Evolutionary conservation across 257 asterid species (phyloP).

Genomic region (Solanum ossicruentum): DNA sequence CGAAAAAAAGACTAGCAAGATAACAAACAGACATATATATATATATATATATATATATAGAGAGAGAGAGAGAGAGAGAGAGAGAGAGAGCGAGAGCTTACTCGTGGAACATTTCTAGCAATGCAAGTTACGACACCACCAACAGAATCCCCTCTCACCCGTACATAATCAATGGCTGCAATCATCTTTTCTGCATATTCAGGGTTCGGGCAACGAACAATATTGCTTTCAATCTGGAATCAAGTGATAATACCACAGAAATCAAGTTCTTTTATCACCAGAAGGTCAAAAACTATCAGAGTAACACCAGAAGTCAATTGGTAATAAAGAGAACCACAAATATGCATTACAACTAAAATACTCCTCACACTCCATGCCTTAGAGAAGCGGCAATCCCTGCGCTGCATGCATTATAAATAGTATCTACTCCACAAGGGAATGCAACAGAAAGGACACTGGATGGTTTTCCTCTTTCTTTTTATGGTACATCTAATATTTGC

Average conservation of each 20-base stretch:
- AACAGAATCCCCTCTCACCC: conserved; percentile 90
- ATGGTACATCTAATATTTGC: not conserved
- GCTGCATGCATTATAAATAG: not conserved
- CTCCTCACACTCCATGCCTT: not conserved
- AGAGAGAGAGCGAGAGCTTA: conserved; percentile 12
- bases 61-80: too few species aligned
- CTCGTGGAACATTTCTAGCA: conserved; percentile 83
- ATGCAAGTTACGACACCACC: conserved; percentile 98
- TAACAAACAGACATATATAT: not conserved
- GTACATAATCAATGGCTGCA: conserved; percentile 85
- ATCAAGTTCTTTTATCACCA: not conserved
- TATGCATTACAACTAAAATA: not conserved
- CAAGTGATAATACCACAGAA: not conserved
- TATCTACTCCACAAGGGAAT: not conserved
- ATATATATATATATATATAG: too few species aligned
- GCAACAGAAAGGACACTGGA: not conserved
- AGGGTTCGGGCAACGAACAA: conserved; percentile 86
- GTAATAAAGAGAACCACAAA: not conserved
- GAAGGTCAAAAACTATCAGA: not conserved
- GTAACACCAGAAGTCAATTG: not conserved
- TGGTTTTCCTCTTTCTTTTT: not conserved
- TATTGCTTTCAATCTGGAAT: conserved; percentile 74
- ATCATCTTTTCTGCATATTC: conserved; percentile 98
- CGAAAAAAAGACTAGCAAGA: not conserved
- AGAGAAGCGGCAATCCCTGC: not conserved